Evolutionary conservation across 345 rosid species (phyloP), one percentile per base, ranked within the genome.

Genomic region (Erodium maritimum): DNA sequence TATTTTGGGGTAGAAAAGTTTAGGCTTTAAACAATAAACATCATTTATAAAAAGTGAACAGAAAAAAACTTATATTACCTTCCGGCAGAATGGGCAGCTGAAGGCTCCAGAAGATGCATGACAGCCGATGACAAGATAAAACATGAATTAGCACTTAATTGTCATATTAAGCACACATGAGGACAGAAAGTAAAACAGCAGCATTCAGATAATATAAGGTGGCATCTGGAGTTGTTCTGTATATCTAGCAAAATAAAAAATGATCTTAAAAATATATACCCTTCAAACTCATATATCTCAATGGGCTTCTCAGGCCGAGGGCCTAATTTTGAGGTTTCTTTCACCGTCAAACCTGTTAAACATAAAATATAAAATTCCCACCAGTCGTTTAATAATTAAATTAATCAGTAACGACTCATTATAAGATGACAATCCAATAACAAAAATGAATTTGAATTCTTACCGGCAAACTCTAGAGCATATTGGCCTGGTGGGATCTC

Each of bases 11-110:
- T 42, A 42, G 14, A 42, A 12, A 42, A 11, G 48, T 42, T 16
- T 42, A 10, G 48, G 48, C 48, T 42, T 42, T 42, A 42, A 42
- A 42, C 48, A 42, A 29, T 29, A 29, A 29, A 17, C 21, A 51
- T 46, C 25, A 12, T 18, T 61, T 5, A 33, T 9, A 16, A 52
- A 11, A 21, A 50, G 14, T 54, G 16, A 50, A 12, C 2, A 21
- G 14, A 52, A 17, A 12, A 52, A 12, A 13, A 20, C 37, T 65
- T 23, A 51, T 50, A 57, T 75, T 88, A 91, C 96, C 96, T 91
- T 91, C 33, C 95, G 90, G 73, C 98, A 91, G 67, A 91, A 91
- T 20, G 98, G 98, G 51, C 98, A 88, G 77, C 98, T 91, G 76
- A 42, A 74, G 55, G 71, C 67, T 37, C 75, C 67, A 68, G 17